Evolutionary conservation across 495 filamentous ascomycete genomes (phyloP).

Genomic region (Letharia columbiana): DNA sequence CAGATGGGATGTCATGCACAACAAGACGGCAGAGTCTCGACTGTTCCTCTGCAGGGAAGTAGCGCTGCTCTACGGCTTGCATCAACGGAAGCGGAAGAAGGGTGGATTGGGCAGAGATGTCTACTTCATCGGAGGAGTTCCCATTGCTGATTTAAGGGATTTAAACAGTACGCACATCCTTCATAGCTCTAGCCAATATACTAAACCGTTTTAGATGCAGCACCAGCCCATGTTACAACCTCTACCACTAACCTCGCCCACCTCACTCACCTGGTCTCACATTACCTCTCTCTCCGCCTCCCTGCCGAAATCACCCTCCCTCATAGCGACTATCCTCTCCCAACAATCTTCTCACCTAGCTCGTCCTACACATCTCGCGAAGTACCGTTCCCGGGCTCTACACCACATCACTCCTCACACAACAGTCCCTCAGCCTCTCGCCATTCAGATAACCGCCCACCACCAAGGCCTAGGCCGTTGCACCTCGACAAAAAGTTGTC

Average conservation of each 20-base stretch:
- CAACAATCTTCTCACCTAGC: conserved; percentile 64
- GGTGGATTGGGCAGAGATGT: conserved; percentile 52
- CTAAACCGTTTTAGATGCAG: conserved; percentile 38
- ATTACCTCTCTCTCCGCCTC: conserved; percentile 81
- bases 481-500: conserved; percentile 57
- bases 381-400: conserved; percentile 45
- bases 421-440: conserved; percentile 43
- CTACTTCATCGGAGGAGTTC: conserved; percentile 68
- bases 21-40: conserved; percentile 63
- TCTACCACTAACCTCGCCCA: conserved; percentile 72
- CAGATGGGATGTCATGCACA: conserved; percentile 63
- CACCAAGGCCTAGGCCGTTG: conserved; percentile 64
- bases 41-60: conserved; percentile 75
- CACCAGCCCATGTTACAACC: conserved; percentile 64
- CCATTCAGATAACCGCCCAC: conserved; percentile 38
- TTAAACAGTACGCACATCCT: conserved; percentile 59
- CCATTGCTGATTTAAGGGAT: conserved; percentile 67
- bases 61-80: conserved; percentile 71
- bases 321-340: conserved; percentile 69
- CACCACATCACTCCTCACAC: conserved; percentile 36
- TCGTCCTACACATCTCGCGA: conserved; percentile 61
- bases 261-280: conserved; percentile 71
- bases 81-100: conserved; percentile 53
- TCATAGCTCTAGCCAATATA: background rate
- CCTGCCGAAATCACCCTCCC: conserved; percentile 86